Conservation (phyloP, 140 eudicot species). For the Bidens hawaiensis region DNA sequence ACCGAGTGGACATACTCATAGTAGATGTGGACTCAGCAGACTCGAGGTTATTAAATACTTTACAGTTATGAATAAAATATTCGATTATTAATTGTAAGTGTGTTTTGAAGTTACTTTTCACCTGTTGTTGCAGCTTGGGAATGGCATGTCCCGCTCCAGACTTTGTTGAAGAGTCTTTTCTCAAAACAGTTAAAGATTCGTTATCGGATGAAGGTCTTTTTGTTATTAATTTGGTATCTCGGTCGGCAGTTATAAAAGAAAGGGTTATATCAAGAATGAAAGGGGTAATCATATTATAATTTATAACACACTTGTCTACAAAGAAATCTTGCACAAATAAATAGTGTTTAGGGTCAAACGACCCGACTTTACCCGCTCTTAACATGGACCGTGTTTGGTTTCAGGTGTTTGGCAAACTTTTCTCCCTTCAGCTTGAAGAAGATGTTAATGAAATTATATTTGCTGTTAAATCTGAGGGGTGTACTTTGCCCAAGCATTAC, state of each 20-base stretch:
- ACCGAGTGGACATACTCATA: slow-evolving; percentile 57
- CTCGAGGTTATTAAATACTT: slow-evolving; percentile 42
- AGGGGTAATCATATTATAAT: slow-evolving; percentile 60
- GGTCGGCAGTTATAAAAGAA: slow-evolving; percentile 62
- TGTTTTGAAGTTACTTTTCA: not conserved
- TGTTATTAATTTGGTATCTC: slow-evolving; percentile 71
- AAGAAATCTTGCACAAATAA: not conserved
- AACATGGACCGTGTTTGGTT: slow-evolving; percentile 3
- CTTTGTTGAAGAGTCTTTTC: slow-evolving; percentile 78
- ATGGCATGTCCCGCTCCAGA: slow-evolving; percentile 85
- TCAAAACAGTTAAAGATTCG: slow-evolving; percentile 37
- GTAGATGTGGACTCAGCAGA: slow-evolving; percentile 94
- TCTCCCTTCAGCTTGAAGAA: slow-evolving; percentile 70
- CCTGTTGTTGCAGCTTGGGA: slow-evolving; percentile 68
- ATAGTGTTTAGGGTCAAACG: not conserved
- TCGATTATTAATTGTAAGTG: not conserved
- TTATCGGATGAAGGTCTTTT: slow-evolving; percentile 77
- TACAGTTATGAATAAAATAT: not conserved
- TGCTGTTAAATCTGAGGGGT: slow-evolving; percentile 45
- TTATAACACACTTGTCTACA: not conserved
- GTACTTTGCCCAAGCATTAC: slow-evolving; percentile 39
- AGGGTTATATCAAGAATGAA: slow-evolving; percentile 66
- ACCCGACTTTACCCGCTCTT: not conserved
- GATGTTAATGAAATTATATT: slow-evolving; percentile 91
- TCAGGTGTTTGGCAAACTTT: slow-evolving; percentile 76